Evolutionary conservation across 805 yeast species (phyloP).

Genomic region (Zygosaccharomyces bisporus): DNA sequence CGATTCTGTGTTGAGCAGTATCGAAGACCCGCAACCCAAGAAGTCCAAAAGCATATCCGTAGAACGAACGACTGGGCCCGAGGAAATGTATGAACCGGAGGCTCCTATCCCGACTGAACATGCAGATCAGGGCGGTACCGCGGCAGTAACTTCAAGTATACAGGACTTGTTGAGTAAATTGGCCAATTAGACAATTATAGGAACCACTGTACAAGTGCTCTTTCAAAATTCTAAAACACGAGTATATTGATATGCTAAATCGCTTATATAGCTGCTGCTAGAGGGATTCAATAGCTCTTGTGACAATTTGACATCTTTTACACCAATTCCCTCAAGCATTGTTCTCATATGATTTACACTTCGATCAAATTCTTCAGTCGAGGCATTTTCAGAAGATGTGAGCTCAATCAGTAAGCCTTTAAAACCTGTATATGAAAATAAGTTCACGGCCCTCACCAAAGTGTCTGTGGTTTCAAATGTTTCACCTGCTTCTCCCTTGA

Average conservation of each 20-base stretch:
- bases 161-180: constrained; percentile 36
- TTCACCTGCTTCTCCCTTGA: constrained; percentile 36
- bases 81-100: constrained; percentile 18
- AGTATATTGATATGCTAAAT: constrained; percentile 32
- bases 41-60: constrained; percentile 9
- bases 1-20: constrained; percentile 2
- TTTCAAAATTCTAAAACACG: constrained; percentile 26
- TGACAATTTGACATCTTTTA: constrained; percentile 24
- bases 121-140: constrained; percentile 12
- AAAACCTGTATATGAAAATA: constrained; percentile 34
- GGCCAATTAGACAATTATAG: constrained; percentile 24
- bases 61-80: constrained; percentile 7
- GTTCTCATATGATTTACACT: constrained; percentile 19
- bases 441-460: constrained; percentile 28
- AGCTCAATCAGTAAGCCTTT: constrained; percentile 33
- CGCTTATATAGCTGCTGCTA: constrained; percentile 18
- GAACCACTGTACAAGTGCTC: constrained; percentile 1
- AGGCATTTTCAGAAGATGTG: constrained; percentile 14
- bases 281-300: constrained; percentile 17
- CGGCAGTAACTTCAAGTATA: constrained; percentile 32
- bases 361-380: constrained; percentile 17
- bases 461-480: constrained; percentile 26
- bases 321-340: constrained; percentile 19
- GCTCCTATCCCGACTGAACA: constrained; percentile 12
- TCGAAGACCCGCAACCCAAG: constrained; percentile 11